Evolutionary conservation across 805 yeast genomes (phyloP), one percentile per base, ranked within the genome.

Genomic region (Lachancea thermotolerans): DNA sequence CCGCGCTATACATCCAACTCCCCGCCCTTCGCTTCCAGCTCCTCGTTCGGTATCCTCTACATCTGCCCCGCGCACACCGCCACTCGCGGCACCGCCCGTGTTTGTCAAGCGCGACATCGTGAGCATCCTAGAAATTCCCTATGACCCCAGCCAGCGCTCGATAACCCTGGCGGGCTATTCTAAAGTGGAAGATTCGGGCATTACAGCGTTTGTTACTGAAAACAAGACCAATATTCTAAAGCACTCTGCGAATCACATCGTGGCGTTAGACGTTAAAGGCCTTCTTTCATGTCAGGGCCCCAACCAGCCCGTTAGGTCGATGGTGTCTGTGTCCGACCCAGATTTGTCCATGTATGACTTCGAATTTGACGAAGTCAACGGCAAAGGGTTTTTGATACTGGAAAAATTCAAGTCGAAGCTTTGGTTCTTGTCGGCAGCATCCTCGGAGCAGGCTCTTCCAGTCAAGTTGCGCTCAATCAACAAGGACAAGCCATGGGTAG

Each of bases 341-440:
- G 69, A 77, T 51, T 78, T 84, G 44, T 85, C 85, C 56, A 79
- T 85, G 81, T 85, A 84, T 59, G 91, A 84, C 62, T 83, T 81
- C 62, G 91, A 84, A 59, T 84, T 85, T 62, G 81, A 79, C 50
- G 85, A 79, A 46, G 67, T 64, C 15, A 69, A 70, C 6, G 69
- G 70, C 18, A 73, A 69, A 45, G 93, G 91, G 0, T 82, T 77
- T 54, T 65, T 83, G 38, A 81, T 82, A 10, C 57, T 84, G 27
- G 90, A 84, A 55, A 67, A 81, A 53, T 71, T 77, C 51, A 74
- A 73, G 48, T 69, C 72, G 44, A 79, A 78, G 37, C 76, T 75
- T 47, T 68, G 84, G 65, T 73, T 82, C 6, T 79, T 82, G 46
- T 67, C 83, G 36, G 35, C 44, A 6, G 39, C 35, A 10, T 9